These are phyloP conservation scores for Lanmaoa rubissima DNA, from an alignment of 768 basidiomycete species.

Conservation along the genomic window DNA sequence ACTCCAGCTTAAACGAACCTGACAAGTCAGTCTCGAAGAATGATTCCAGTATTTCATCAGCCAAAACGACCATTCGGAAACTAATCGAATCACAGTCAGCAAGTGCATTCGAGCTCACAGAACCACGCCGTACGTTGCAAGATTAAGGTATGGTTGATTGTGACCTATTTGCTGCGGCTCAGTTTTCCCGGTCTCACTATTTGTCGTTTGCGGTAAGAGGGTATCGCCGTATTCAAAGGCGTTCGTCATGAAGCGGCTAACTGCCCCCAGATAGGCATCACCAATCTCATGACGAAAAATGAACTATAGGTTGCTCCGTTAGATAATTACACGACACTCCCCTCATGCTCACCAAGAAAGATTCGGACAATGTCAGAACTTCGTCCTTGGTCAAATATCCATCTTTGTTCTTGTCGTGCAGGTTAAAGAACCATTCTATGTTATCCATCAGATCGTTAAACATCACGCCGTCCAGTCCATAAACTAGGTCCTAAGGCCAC, in stretches of 20 bases:
- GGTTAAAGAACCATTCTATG: constrained; percentile 97
- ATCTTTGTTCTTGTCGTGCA: constrained; percentile 96
- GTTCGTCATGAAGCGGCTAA: constrained; percentile 97
- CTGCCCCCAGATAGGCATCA: constrained; percentile 93
- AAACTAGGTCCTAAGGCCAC: constrained; percentile 71
- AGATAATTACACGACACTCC: not conserved
- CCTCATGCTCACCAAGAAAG: constrained; percentile 62
- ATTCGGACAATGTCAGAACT: constrained; percentile 91
- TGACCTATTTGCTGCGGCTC: constrained; percentile 53
- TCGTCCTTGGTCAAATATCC: constrained; percentile 96
- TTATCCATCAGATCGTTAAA: constrained; percentile 98
- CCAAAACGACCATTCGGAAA: constrained; percentile 98
- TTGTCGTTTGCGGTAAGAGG: constrained; percentile 53
- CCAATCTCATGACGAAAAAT: constrained; percentile 97
- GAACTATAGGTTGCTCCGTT: constrained; percentile 55
- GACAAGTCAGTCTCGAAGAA: constrained; percentile 95
- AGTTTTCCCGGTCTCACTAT: constrained; percentile 36
- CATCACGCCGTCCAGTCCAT: constrained; percentile 88
- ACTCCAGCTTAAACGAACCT: constrained; percentile 79
- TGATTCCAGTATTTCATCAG: constrained; percentile 92
- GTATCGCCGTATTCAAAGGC: constrained; percentile 98
- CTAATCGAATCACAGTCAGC: constrained; percentile 37
- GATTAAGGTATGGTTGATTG: constrained; percentile 90
- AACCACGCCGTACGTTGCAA: constrained; percentile 62
- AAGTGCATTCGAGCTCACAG: constrained; percentile 1